Evolutionary conservation across 2,329 filamentous ascomycete species (phyloP).

Genomic region (Bretziella fagacearum): DNA sequence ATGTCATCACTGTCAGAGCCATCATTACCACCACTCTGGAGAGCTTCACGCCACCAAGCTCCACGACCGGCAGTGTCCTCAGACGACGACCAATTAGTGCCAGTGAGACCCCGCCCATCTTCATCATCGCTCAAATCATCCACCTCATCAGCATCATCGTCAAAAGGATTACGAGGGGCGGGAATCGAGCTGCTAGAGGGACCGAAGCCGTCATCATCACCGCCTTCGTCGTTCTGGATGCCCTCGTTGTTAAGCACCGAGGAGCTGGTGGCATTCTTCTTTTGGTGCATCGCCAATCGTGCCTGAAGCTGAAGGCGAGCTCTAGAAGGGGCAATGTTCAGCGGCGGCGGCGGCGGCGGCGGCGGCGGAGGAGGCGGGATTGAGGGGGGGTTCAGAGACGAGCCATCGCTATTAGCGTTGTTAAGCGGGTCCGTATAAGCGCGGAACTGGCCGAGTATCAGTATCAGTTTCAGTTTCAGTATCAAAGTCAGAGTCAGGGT

Average conservation of each 20-base stretch:
- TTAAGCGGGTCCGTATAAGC: conserved; percentile 40
- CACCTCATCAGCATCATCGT: conserved; percentile 37
- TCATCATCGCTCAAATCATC: conserved; percentile 35
- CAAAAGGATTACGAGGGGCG: conserved; percentile 33
- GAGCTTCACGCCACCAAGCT: conserved; percentile 33
- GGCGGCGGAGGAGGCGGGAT: conserved; percentile 43
- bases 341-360: conserved; percentile 53
- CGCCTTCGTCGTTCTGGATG: conserved; percentile 23
- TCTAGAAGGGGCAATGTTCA: conserved; percentile 73
- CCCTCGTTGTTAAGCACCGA: too few species aligned
- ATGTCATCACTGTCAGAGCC: conserved; percentile 33
- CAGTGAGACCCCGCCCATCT: conserved; percentile 23
- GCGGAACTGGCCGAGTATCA: conserved; percentile 32
- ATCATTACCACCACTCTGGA: conserved; percentile 18
- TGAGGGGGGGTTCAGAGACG: conserved; percentile 39
- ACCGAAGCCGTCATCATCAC: conserved; percentile 20
- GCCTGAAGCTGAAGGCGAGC: conserved; percentile 83
- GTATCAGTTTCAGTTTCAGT: background rate
- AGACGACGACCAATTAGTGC: conserved; percentile 12
- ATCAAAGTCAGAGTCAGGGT: background rate
- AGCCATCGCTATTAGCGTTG: conserved; percentile 23
- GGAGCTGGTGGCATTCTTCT: too few species aligned
- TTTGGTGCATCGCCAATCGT: conserved; percentile 58
- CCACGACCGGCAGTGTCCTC: conserved; percentile 21
- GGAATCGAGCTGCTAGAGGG: conserved; percentile 16